Conservation (phyloP, 148 eudicot genomes). For the Chenopodium quinoa region DNA sequence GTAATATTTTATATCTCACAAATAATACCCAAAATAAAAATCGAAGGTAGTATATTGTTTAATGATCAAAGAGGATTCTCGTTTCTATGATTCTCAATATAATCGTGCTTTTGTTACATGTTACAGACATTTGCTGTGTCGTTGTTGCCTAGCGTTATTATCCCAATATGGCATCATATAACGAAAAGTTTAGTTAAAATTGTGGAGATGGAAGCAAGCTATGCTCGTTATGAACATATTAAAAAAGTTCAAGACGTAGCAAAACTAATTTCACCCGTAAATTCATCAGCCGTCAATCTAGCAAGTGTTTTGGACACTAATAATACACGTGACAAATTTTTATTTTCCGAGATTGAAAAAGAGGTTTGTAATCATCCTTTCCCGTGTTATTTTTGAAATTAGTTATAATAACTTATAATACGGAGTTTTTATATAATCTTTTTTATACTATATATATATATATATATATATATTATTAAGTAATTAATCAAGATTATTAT, state of each 20-base stretch:
- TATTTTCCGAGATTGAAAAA: slow-evolving; percentile 26
- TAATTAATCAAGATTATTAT: too few relatives aligned
- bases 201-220: slow-evolving; percentile 30
- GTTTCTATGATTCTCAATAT: background rate
- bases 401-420: too few relatives aligned
- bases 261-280: slow-evolving; percentile 32
- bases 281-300: slow-evolving; percentile 39
- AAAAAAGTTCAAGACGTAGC: slow-evolving; percentile 35
- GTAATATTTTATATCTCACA: too few relatives aligned
- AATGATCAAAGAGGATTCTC: background rate
- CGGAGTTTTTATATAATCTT: too few relatives aligned
- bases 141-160: slow-evolving; percentile 38
- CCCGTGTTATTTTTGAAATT: background rate
- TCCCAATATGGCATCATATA: slow-evolving; percentile 48
- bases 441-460: background rate
- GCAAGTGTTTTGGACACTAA: slow-evolving; percentile 38
- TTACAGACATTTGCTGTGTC: slow-evolving; percentile 45
- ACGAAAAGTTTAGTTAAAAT: slow-evolving; percentile 34
- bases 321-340: slow-evolving; percentile 15
- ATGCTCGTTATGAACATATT: slow-evolving; percentile 29
- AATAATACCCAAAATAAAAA: too few relatives aligned
- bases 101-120: background rate
- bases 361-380: slow-evolving; percentile 23
- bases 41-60: too few relatives aligned
- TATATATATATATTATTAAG: too few relatives aligned